These are phyloP conservation scores for Nicotiana attenuata DNA, from an alignment of 257 asterid species.

Conservation along the genomic window DNA sequence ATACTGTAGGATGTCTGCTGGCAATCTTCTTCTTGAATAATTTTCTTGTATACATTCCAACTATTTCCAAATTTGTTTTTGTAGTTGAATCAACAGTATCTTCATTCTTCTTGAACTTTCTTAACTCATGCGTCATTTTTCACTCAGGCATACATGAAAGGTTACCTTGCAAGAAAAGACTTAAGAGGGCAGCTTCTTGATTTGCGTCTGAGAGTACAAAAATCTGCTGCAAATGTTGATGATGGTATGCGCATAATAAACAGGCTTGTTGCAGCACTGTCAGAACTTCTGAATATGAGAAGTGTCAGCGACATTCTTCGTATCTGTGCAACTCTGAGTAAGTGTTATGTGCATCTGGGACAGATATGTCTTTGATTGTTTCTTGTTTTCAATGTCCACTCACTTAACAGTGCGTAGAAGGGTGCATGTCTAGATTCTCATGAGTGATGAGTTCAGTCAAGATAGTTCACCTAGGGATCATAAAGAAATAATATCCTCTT, in stretches of 20 bases:
- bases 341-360: slow-evolving; percentile 6
- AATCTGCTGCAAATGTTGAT: slow-evolving; percentile 82
- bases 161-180: slow-evolving; percentile 72
- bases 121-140: slow-evolving; percentile 1
- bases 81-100: background rate
- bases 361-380: background rate
- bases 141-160: slow-evolving; percentile 78
- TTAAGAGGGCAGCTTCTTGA: slow-evolving; percentile 59
- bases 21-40: background rate
- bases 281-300: slow-evolving; percentile 76
- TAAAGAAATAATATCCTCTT: background rate
- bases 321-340: slow-evolving; percentile 85
- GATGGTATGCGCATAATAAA: slow-evolving; percentile 81
- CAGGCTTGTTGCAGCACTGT: slow-evolving; percentile 77
- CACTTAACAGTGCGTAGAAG: background rate
- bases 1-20: background rate
- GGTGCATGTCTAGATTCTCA: background rate
- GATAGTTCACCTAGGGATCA: background rate
- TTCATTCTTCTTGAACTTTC: background rate
- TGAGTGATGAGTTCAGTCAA: background rate
- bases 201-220: slow-evolving; percentile 69
- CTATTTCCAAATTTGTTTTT: background rate
- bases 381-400: background rate
- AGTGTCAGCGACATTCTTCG: slow-evolving; percentile 81
- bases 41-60: background rate